A percentile compares a stretch with the other conserved stretches of the same genome.
These are phyloP conservation scores for Tylopilus cervinicoccineus DNA, from an alignment of 768 basidiomycete species.

Conservation along the genomic window DNA sequence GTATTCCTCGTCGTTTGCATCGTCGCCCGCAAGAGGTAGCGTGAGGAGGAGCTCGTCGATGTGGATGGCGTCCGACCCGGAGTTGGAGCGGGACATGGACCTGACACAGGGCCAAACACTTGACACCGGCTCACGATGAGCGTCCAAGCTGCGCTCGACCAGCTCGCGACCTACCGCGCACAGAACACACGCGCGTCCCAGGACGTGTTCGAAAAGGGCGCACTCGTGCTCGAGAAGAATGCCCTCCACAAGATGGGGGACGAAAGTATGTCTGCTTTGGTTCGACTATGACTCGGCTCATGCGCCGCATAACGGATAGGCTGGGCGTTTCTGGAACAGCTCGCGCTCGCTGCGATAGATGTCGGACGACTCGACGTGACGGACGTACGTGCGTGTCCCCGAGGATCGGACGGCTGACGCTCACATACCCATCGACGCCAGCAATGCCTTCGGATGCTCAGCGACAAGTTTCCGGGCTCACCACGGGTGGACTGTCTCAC, in stretches of 20 bases:
- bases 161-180: slow-evolving; percentile 50
- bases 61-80: slow-evolving; percentile 36
- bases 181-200: slow-evolving; percentile 52
- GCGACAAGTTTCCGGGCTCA: slow-evolving; percentile 69
- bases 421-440: slow-evolving; percentile 12
- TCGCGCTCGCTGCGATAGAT: slow-evolving; percentile 75
- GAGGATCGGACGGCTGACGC: not conserved
- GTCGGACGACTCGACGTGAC: slow-evolving; percentile 68
- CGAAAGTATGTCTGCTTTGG: slow-evolving; percentile 40
- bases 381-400: slow-evolving; percentile 49
- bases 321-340: slow-evolving; percentile 80
- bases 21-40: slow-evolving; percentile 32
- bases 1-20: slow-evolving; percentile 29
- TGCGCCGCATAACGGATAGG: slow-evolving; percentile 38
- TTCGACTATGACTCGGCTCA: too few relatives aligned
- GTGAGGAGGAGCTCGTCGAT: slow-evolving; percentile 47
- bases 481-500: slow-evolving; percentile 74
- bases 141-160: slow-evolving; percentile 44
- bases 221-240: slow-evolving; percentile 46
- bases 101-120: not conserved
- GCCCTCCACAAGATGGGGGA: slow-evolving; percentile 45
- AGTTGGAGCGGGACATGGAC: not conserved
- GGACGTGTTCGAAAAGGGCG: slow-evolving; percentile 55
- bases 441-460: slow-evolving; percentile 49
- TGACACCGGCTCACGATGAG: slow-evolving; percentile 34